Conservation (phyloP, 768 basidiomycete genomes). For the Kwoniella bestiolae region DNA sequence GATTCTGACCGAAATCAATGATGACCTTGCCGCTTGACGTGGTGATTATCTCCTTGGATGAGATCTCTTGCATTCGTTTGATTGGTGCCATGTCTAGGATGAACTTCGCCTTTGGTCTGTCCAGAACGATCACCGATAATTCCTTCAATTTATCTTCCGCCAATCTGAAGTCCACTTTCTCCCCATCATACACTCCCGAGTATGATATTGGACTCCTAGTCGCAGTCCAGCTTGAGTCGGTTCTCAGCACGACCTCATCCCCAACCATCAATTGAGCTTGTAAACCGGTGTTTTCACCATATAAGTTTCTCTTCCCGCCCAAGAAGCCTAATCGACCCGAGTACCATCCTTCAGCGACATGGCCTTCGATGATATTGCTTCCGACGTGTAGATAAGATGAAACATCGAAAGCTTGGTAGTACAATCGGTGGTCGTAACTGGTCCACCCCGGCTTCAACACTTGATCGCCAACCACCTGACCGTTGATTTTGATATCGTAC, state of each 20-base stretch:
- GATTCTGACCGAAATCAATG: slow-evolving; percentile 54
- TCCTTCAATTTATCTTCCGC: slow-evolving; percentile 2
- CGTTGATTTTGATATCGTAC: slow-evolving; percentile 38
- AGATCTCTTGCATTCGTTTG: background rate
- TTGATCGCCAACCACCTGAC: slow-evolving; percentile 26
- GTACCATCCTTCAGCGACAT: slow-evolving; percentile 33
- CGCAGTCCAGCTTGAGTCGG: slow-evolving; percentile 24
- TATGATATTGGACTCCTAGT: slow-evolving; percentile 15
- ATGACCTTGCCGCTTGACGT: slow-evolving; percentile 43
- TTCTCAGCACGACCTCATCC: slow-evolving; percentile 17
- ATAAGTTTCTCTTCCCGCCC: slow-evolving; percentile 24
- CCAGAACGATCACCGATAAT: slow-evolving; percentile 8
- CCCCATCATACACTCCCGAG: slow-evolving; percentile 41
- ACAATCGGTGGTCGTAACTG: slow-evolving; percentile 29
- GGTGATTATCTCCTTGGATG: slow-evolving; percentile 37
- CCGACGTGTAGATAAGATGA: slow-evolving; percentile 2
- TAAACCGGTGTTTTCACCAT: slow-evolving; percentile 29
- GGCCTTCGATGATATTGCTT: slow-evolving; percentile 3
- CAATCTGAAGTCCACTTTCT: slow-evolving; percentile 25
- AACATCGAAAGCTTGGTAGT: slow-evolving; percentile 35
- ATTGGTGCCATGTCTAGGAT: slow-evolving; percentile 25
- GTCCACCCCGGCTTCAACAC: slow-evolving; percentile 38
- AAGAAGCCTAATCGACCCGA: slow-evolving; percentile 19
- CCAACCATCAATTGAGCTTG: slow-evolving; percentile 37
- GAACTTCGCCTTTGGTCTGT: slow-evolving; percentile 34